Evolutionary conservation across 1,139 yeast species (phyloP).

Genomic region (Scheffersomyces lignicola): DNA sequence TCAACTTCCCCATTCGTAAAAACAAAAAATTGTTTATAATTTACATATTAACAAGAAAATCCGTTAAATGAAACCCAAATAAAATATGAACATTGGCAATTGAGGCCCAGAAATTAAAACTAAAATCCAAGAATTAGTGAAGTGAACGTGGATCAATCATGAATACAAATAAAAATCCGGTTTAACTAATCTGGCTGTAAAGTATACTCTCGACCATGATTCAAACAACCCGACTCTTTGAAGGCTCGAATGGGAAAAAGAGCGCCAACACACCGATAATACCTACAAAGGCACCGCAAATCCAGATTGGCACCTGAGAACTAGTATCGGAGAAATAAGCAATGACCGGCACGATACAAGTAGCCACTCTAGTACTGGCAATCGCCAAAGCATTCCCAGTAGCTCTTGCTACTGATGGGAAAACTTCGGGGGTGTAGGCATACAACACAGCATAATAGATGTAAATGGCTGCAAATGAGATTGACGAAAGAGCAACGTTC

Average conservation of each 20-base stretch:
- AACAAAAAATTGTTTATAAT: no score
- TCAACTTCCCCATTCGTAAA: no score
- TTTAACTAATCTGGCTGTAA: no score
- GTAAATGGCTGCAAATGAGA: conserved; percentile 50
- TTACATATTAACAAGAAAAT: no score
- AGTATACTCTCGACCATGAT: no score
- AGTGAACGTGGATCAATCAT: no score
- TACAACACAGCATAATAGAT: conserved; percentile 56
- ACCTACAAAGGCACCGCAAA: conserved; percentile 57
- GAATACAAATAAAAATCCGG: no score
- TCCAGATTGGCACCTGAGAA: conserved; percentile 54
- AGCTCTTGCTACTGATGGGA: conserved; percentile 55
- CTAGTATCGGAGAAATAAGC: conserved; percentile 46
- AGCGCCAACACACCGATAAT: conserved; percentile 41
- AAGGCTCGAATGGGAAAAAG: conserved; percentile 51
- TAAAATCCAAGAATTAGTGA: no score
- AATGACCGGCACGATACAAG: conserved; percentile 53
- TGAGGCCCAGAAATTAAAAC: no score
- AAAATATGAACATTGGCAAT: no score
- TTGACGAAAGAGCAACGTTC: conserved; percentile 53
- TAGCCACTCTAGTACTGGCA: conserved; percentile 45
- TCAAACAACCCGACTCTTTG: conserved; percentile 19
- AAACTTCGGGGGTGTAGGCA: conserved; percentile 61
- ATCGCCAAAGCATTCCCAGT: conserved; percentile 56
- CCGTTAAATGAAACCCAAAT: no score